Evolutionary conservation across 495 filamentous ascomycete species (phyloP), one percentile per base, ranked within the genome.

Genomic region (Jackrogersella minutella): DNA sequence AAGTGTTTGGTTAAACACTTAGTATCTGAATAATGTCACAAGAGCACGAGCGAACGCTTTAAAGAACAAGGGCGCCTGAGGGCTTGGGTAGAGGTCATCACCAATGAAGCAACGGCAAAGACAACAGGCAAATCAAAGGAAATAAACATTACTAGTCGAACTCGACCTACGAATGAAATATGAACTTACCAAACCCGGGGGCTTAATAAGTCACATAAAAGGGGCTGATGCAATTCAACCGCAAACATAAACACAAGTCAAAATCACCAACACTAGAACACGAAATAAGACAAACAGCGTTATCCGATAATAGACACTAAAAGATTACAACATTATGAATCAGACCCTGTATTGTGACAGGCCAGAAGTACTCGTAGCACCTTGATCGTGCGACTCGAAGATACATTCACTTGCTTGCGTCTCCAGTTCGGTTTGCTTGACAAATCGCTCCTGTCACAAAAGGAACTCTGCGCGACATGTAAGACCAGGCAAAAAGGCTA

Each of bases 291-390:
- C 34, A 50, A 49, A 41, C 60, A 69, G 40, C 37, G 44, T 41
- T 56, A 65, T 69, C 43, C 54, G 55, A 68, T 65, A 74, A 72
- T 74, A 75, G 71, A 73, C 66, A 75, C 73, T 72, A 74, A 64
- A 71, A 74, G 69, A 76, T 74, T 74, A 76, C 71, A 73, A 70
- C 63, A 75, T 75, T 75, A 75, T 71, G 73, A 71, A 71, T 66
- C 67, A 71, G 67, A 70, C 67, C 69, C 66, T 68, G 62, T 51
- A 67, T 44, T 58, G 28, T 24, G 54, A 55, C 39, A 58, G 58
- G 58, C 40, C 39, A 54, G 59, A 44, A 31, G 47, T 54, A 58
- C 55, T 50, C 19, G 58, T 50, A 28, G 47, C 47, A 63, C 30
- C 58, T 53, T 24, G 53, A 8, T 53, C 46, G 65, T 59, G 52